Evolutionary conservation across 352 stramenopile species (phyloP), one percentile per base, ranked within the genome.

Genomic region (Pythium periplocum): DNA sequence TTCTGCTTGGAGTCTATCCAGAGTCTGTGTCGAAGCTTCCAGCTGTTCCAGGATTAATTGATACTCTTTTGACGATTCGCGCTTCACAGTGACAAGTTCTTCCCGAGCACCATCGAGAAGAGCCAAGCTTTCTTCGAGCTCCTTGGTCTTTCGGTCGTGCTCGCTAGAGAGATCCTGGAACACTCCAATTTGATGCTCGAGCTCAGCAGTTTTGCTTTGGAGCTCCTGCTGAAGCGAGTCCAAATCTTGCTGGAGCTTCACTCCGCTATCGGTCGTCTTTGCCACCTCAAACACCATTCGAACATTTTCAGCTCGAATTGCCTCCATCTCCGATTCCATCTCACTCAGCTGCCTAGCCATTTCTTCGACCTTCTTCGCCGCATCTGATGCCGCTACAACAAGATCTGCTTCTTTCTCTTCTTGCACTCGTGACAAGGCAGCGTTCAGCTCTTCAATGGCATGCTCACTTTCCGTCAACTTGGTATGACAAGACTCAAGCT

Each of bases 201-300:
- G 38, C 38, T 42, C 7, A 42, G 38, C 7, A 12, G 7, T 42
- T 12, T 12, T 8, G 12, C 12, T 45, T 48, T 77, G 46, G 26
- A 69, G 30, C 6, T 73, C 61, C 37, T 71, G 57, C 31, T 64
- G 45, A 4, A 68, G 45, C 7, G 32, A 45, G 3, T 32, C 36
- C 44, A 66, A 71, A 37, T 92, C 68, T 56, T 86, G 69, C 47
- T 87, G 79, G 8, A 87, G 57, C 45, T 79, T 78, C 6, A 78
- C 71, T 7, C 64, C 73, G 34, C 69, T 58, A 50, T 92, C 81
- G 0, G 78, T 68, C 6, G 78, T 81, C 61, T 86, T 85, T 1
- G 78, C 78, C 26, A 90, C 73, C 34, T 90, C 77, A 52, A 90
- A 89, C 10, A 85, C 66, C 78, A 90, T 87, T 0, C 78, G 75